Evolutionary conservation across 2,329 filamentous ascomycete genomes (phyloP).

Genomic region (Bipolaris zeicola): DNA sequence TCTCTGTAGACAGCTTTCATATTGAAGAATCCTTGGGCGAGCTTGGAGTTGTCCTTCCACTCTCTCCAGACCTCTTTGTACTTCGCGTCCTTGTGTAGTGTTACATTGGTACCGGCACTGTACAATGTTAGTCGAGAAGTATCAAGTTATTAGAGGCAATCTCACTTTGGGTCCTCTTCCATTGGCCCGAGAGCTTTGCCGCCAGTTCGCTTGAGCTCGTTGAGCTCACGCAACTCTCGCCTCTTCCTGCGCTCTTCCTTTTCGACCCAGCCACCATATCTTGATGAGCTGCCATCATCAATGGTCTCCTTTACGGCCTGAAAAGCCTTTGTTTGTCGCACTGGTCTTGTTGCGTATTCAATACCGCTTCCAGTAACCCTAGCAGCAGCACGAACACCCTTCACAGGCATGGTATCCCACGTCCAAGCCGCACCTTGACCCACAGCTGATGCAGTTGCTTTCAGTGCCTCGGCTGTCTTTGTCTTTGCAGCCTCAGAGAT

Average conservation of each 20-base stretch:
- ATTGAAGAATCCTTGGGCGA: conserved; percentile 86
- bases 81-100: conserved; percentile 92
- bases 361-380: conserved; percentile 83
- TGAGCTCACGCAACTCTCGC: conserved; percentile 72
- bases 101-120: conserved; percentile 92
- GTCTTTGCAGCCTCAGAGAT: conserved; percentile 82
- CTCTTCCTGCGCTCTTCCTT: conserved; percentile 88
- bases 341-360: conserved; percentile 92
- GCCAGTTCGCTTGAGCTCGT: conserved; percentile 60
- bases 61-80: conserved; percentile 99
- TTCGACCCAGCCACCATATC: conserved; percentile 96
- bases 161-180: conserved; percentile 88
- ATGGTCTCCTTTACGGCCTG: conserved; percentile 94
- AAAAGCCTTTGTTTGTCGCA: conserved; percentile 92
- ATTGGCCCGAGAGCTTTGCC: conserved; percentile 61
- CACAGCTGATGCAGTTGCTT: conserved; percentile 82
- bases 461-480: conserved; percentile 78
- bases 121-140: conserved; percentile 13
- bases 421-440: conserved; percentile 94
- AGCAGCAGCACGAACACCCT: conserved; percentile 85
- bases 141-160: neutral
- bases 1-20: conserved; percentile 90
- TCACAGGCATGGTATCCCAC: conserved; percentile 93
- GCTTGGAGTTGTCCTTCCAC: conserved; percentile 86
- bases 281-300: conserved; percentile 93